These are phyloP conservation scores for Leccinum uliginosum DNA, from an alignment of 768 basidiomycete genomes.

Conservation along the genomic window DNA sequence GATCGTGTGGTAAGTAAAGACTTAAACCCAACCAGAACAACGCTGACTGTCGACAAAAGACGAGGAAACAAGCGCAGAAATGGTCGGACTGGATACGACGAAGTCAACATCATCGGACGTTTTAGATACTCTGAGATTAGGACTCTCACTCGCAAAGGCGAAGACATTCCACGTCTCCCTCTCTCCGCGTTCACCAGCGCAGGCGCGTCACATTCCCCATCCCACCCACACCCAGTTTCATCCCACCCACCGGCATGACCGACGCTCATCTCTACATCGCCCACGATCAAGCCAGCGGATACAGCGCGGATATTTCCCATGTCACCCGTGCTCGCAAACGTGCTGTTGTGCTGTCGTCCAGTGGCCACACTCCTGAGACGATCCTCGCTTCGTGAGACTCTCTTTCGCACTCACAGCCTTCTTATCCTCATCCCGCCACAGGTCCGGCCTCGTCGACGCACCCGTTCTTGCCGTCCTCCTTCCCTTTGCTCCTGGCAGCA, in stretches of 20 bases:
- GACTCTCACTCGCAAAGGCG: constrained; percentile 47
- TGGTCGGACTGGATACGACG: constrained; percentile 30
- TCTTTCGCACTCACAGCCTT: neutral
- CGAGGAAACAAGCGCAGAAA: constrained; percentile 17
- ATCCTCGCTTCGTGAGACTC: constrained; percentile 40
- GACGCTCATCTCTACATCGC: constrained; percentile 61
- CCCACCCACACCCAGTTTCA: constrained; percentile 61
- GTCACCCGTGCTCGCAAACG: constrained; percentile 46
- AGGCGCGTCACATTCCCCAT: constrained; percentile 61
- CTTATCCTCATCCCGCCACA: constrained; percentile 13
- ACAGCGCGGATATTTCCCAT: constrained; percentile 37
- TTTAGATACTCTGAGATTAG: neutral
- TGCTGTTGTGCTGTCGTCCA: constrained; percentile 57
- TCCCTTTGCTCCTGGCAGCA: constrained; percentile 56
- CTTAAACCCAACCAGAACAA: neutral
- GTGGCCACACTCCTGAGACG: constrained; percentile 32
- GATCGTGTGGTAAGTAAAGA: constrained; percentile 24
- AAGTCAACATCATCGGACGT: neutral
- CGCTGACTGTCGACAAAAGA: constrained; percentile 18
- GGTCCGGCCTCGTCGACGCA: constrained; percentile 22
- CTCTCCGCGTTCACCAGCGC: constrained; percentile 71
- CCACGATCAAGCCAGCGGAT: constrained; percentile 16
- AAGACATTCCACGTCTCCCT: constrained; percentile 66
- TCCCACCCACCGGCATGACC: constrained; percentile 59
- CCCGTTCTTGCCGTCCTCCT: constrained; percentile 55